A percentile compares a stretch with the other conserved stretches of the same genome.
These are phyloP conservation scores for Echria macrotheca DNA, from an alignment of 495 filamentous ascomycete genomes.

Conservation along the genomic window DNA sequence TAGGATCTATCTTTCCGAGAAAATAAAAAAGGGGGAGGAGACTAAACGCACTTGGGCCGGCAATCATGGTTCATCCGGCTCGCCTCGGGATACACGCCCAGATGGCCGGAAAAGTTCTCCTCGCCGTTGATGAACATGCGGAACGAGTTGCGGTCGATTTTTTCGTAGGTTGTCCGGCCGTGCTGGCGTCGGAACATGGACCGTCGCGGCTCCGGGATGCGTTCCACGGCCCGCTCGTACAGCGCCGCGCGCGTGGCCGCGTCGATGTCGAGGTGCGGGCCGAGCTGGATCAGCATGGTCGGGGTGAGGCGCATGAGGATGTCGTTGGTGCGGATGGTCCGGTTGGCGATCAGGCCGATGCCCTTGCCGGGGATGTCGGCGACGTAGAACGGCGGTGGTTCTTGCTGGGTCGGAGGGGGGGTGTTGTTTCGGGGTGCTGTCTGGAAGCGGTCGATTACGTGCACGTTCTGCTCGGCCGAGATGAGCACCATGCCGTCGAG, in stretches of 20 bases:
- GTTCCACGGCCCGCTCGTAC: constrained; percentile 26
- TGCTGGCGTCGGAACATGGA: constrained; percentile 30
- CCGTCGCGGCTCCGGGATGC: constrained; percentile 19
- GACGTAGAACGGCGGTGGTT: constrained; percentile 22
- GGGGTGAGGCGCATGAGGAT: constrained; percentile 30
- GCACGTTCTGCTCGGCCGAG: constrained; percentile 26
- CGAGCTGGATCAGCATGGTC: constrained; percentile 27
- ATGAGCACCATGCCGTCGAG: constrained; percentile 30
- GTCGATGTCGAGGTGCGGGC: constrained; percentile 24
- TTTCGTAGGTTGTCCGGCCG: constrained; percentile 26
- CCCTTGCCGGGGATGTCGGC: constrained; percentile 34
- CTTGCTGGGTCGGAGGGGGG: too few relatives aligned
- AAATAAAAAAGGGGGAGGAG: background rate
- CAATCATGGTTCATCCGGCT: constrained; percentile 41
- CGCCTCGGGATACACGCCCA: constrained; percentile 34
- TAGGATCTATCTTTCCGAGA: background rate
- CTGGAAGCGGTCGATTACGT: constrained; percentile 18
- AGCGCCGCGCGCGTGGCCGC: constrained; percentile 15
- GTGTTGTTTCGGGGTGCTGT: background rate
- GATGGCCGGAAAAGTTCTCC: constrained; percentile 23
- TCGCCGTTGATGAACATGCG: constrained; percentile 31
- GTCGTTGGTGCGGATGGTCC: constrained; percentile 35
- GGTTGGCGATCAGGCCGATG: constrained; percentile 33
- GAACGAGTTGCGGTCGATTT: constrained; percentile 38
- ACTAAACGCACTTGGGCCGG: constrained; percentile 35